These are phyloP conservation scores for Albatrellus ellisii DNA, from an alignment of 768 basidiomycete genomes.

Conservation along the genomic window DNA sequence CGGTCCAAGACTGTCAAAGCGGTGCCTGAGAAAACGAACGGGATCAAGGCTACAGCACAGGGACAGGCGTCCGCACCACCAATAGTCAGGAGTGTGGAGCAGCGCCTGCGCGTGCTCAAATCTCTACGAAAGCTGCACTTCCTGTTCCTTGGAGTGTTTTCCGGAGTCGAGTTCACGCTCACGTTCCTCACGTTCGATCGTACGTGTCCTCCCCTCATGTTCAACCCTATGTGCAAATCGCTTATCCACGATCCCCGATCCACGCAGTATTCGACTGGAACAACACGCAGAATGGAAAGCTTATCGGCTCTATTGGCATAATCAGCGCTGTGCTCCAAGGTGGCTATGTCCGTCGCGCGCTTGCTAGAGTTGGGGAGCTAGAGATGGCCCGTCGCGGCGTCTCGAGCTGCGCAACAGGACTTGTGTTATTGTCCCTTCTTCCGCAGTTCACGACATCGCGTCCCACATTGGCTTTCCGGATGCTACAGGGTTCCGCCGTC, in stretches of 20 bases:
- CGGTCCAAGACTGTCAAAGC: slow-evolving; percentile 24
- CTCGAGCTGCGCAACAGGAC: slow-evolving; percentile 53
- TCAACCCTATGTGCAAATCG: no score
- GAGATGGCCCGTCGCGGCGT: slow-evolving; percentile 78
- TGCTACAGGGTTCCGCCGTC: slow-evolving; percentile 59
- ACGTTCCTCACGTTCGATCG: slow-evolving; percentile 90
- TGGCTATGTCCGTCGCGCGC: slow-evolving; percentile 81
- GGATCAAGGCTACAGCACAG: neutral
- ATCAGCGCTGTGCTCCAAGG: slow-evolving; percentile 86
- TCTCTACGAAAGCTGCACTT: slow-evolving; percentile 63
- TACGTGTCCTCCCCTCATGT: slow-evolving; percentile 25
- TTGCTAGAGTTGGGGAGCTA: slow-evolving; percentile 64
- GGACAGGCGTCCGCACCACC: slow-evolving; percentile 1
- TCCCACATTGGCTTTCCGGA: slow-evolving; percentile 31
- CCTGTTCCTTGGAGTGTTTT: slow-evolving; percentile 80
- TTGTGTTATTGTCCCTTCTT: slow-evolving; percentile 59
- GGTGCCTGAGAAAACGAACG: slow-evolving; percentile 12
- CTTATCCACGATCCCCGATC: neutral
- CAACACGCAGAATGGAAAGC: slow-evolving; percentile 76
- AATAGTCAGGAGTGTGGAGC: slow-evolving; percentile 19
- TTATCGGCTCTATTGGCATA: slow-evolving; percentile 82
- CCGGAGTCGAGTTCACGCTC: slow-evolving; percentile 92
- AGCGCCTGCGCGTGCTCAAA: slow-evolving; percentile 44
- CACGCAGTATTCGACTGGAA: slow-evolving; percentile 73
- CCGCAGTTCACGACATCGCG: slow-evolving; percentile 38